Evolutionary conservation across 179 eudicot genomes (phyloP).

Genomic region (Beta corolliflora): DNA sequence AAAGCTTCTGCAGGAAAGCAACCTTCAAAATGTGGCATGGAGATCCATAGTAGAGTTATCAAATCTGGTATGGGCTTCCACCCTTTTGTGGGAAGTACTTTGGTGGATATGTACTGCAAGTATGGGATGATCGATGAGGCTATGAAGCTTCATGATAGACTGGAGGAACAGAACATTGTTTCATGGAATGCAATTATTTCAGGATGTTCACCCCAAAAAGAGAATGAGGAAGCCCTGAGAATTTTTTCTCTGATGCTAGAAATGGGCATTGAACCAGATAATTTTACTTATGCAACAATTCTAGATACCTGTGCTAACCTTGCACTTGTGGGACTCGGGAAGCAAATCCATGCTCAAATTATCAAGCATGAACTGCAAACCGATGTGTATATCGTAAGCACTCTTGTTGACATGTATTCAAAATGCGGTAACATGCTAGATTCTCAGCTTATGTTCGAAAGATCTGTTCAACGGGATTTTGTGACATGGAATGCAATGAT

Average conservation of each 20-base stretch:
- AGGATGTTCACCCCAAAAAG: conserved; percentile 58
- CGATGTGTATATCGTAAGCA: conserved; percentile 74
- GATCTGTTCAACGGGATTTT: conserved; percentile 56
- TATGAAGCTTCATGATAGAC: conserved; percentile 69
- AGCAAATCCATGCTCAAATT: conserved; percentile 88
- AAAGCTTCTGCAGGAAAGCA: conserved; percentile 69
- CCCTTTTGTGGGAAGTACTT: conserved; percentile 67
- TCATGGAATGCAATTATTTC: conserved; percentile 93
- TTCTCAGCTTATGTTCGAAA: conserved; percentile 64
- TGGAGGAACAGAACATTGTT: conserved; percentile 55
- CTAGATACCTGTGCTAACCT: conserved; percentile 89
- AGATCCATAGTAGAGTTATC: conserved; percentile 58
- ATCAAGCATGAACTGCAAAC: conserved; percentile 72
- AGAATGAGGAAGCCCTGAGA: conserved; percentile 81
- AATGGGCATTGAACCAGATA: conserved; percentile 69
- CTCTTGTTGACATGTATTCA: conserved; percentile 94
- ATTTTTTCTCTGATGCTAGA: conserved; percentile 66
- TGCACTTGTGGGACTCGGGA: conserved; percentile 81
- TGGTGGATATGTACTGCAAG: conserved; percentile 96
- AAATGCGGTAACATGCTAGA: conserved; percentile 87
- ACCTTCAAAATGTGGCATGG: conserved; percentile 49
- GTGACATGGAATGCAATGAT: conserved; percentile 93
- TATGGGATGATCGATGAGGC: conserved; percentile 73
- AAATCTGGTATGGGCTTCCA: conserved; percentile 71
- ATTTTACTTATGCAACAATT: conserved; percentile 85